These are phyloP conservation scores for Malbranchea cinnamomea DNA, from an alignment of 2,329 filamentous ascomycete genomes.

Conservation along the genomic window DNA sequence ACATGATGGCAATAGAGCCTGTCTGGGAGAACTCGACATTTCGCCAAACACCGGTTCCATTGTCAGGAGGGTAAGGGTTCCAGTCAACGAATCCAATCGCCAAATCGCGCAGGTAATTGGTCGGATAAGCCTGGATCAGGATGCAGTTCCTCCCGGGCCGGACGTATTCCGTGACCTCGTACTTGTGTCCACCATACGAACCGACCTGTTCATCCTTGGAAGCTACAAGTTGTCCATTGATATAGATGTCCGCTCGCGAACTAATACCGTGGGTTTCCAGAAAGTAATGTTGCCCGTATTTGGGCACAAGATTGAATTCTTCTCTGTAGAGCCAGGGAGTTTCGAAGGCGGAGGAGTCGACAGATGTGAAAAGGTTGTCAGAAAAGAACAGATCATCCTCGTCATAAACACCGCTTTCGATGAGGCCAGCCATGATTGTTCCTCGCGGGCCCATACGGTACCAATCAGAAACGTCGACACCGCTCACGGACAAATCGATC, in stretches of 20 bases:
- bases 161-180: slow-evolving; percentile 36
- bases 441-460: slow-evolving; percentile 34
- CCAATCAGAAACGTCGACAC: slow-evolving; percentile 37
- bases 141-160: slow-evolving; percentile 34
- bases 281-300: slow-evolving; percentile 31
- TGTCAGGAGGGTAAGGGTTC: slow-evolving; percentile 48
- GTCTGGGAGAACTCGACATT: slow-evolving; percentile 42
- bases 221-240: slow-evolving; percentile 42
- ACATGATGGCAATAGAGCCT: slow-evolving; percentile 33
- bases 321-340: slow-evolving; percentile 46
- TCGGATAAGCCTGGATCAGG: slow-evolving; percentile 40
- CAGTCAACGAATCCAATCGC: slow-evolving; percentile 47
- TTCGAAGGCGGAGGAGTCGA: slow-evolving; percentile 35
- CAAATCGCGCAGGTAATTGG: slow-evolving; percentile 44
- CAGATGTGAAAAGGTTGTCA: slow-evolving; percentile 28
- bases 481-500: slow-evolving; percentile 26
- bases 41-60: slow-evolving; percentile 49
- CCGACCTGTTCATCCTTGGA: slow-evolving; percentile 37
- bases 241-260: slow-evolving; percentile 43
- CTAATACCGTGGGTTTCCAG: slow-evolving; percentile 45
- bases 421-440: slow-evolving; percentile 43
- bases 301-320: slow-evolving; percentile 31
- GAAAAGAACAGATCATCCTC: slow-evolving; percentile 43
- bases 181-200: slow-evolving; percentile 40
- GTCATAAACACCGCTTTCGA: slow-evolving; percentile 38